Base-by-base conservation (phyloP, 495 filamentous ascomycete genomes). In the Terfezia boudieri region DNA sequence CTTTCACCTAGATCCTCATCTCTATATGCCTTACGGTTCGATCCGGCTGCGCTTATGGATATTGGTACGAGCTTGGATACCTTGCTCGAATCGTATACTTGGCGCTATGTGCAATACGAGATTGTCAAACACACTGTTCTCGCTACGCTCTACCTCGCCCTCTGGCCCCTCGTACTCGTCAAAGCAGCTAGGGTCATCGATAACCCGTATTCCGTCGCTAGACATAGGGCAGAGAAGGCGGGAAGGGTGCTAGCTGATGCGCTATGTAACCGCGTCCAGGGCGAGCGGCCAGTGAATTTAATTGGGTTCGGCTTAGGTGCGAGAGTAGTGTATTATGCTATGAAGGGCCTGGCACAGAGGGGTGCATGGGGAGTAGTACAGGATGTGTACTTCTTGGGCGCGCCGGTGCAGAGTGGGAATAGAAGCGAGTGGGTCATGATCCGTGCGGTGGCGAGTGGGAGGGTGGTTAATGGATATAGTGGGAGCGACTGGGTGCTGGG, bases 241-340 rank as follows among this genome's bases (percentile, higher is more conserved):
- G 90, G 90, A 0, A 68, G 76, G 37, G 78, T 86, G 11, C 76
- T 98, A 0, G 88, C 89, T 4, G 88, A 98, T 64, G 80, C 86
- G 12, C 68, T 98, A 51, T 83, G 90, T 58, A 88, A 83, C 67
- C 86, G 81, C 59, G 80, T 80, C 1, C 88, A 92, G 61, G 90
- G 90, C 12, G 86, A 94, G 66, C 75, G 90, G 20, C 80, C 89
- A 0, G 82, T 95, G 3, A 90, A 81, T 17, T 69, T 98, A 8
- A 73, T 95, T 52, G 90, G 90, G 0, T 96, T 88, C 67, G 85
- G 84, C 17, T 69, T 96, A n/a, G 90, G 89, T 1, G 88, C 88
- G 9, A 78, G 89, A 17, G 76, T 88, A 32, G 87, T 95, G 48
- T 95, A 83, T 60, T 74, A 77, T 17, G 95, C 87, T 61, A 71